Conservation (phyloP, 208 protist species). For the Strigomonas galati region DNA sequence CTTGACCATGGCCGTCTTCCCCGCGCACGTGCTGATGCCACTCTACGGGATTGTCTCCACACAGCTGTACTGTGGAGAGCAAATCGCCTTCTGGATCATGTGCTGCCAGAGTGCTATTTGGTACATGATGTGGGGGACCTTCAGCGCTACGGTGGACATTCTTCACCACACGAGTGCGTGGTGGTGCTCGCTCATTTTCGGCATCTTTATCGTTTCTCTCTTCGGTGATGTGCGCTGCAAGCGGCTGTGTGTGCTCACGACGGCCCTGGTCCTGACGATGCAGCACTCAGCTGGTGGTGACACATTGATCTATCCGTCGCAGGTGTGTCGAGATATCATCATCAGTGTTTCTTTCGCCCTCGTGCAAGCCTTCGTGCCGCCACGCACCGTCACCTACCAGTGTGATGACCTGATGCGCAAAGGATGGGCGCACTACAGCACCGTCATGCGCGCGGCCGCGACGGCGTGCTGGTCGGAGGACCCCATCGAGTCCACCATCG, state of each 20-base stretch:
- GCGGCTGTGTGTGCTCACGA: slow-evolving; percentile 16
- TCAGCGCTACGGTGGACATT: slow-evolving; percentile 12
- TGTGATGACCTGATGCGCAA: slow-evolving; percentile 32
- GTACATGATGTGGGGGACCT: slow-evolving; percentile 22
- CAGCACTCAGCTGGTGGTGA: neutral
- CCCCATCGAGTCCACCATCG: slow-evolving; percentile 34
- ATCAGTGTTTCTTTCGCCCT: slow-evolving; percentile 33
- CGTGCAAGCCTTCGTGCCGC: too few species aligned
- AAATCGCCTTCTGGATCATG: slow-evolving; percentile 27
- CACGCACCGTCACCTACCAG: slow-evolving; percentile 24
- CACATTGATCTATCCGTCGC: neutral
- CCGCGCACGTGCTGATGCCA: slow-evolving; percentile 29
- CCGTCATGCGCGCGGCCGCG: slow-evolving; percentile 24
- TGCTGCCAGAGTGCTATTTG: slow-evolving; percentile 26
- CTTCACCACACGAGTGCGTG: slow-evolving; percentile 16
- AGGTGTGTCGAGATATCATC: slow-evolving; percentile 44
- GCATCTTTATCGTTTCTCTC: slow-evolving; percentile 18
- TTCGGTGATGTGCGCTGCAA: slow-evolving; percentile 21
- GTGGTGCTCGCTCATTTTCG: slow-evolving; percentile 29
- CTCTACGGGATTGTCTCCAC: slow-evolving; percentile 40
- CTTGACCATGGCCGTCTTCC: slow-evolving; percentile 28
- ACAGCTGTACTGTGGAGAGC: slow-evolving; percentile 46
- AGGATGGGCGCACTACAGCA: slow-evolving; percentile 24
- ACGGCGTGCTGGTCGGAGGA: slow-evolving; percentile 50
- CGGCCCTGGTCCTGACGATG: slow-evolving; percentile 21